Base-by-base conservation (phyloP, 1,284 basidiomycete genomes). In the Malassezia obtusa region DNA sequence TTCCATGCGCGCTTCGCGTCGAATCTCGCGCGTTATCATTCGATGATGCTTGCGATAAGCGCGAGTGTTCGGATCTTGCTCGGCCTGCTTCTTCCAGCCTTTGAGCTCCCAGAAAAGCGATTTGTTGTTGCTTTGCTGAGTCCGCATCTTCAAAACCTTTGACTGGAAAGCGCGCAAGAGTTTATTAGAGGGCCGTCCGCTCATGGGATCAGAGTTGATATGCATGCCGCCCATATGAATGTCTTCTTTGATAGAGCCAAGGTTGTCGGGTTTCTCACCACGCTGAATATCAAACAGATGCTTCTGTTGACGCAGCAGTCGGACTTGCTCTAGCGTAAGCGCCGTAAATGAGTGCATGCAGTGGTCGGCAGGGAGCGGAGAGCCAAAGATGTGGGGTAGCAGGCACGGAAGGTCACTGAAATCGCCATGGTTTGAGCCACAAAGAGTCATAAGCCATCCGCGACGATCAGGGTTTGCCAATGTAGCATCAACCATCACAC, bases 401-500 rank as follows among this genome's bases (percentile, higher is more conserved):
- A 70, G 44, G 38, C 59, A 62, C 4, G 67, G 67, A 38, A 64
- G 57, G 54, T 70, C 67, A 24, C 46, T 52, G 37, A 68, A 68
- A 43, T 65, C 63, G 31, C 62, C 55, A 31, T 70, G 66, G 49
- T 68, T 62, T 25, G 60, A 55, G 14, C 67, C 67, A 36, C 54
- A 51, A 21, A 69, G 49, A 19, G 64, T 68, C 45, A 68, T 45
- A 35, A 68, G 51, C 66, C 66, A 70, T 1, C 66, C 67, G 19
- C 61, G 59, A 4, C 55, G 31, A 12, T 53, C 53, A 0, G 14
- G 48, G 19, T 55, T 58, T 1, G 50, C 45, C 35, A 45, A 37
- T 10, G 63, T 24, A 0, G 57, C 64, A 46, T 65, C 65, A 12
- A 63, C 24, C 14, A 52, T 45, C 35, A 64, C 57, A 28, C 61